These are phyloP conservation scores for Niveomyces coronatus DNA, from an alignment of 2,329 filamentous ascomycete species.

Conservation along the genomic window DNA sequence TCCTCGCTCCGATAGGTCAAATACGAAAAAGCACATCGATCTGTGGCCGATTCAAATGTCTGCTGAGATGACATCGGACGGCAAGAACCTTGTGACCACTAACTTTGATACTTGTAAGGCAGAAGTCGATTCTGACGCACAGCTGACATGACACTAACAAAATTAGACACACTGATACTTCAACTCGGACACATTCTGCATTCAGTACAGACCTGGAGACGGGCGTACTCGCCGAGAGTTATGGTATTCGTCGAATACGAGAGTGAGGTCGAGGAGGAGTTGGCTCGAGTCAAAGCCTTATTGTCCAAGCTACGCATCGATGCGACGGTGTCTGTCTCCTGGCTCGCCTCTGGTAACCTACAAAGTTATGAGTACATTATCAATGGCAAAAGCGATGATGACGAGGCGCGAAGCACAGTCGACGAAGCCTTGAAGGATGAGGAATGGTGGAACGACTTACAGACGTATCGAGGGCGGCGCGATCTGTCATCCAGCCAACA, in stretches of 20 bases:
- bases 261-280: constrained; percentile 70
- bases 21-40: constrained; percentile 70
- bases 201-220: constrained; percentile 73
- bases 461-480: constrained; percentile 37
- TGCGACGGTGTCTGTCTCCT: constrained; percentile 70
- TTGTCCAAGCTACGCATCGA: constrained; percentile 75
- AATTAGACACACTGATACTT: constrained; percentile 61
- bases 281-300: constrained; percentile 58
- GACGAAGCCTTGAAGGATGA: constrained; percentile 58
- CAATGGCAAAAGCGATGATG: constrained; percentile 51
- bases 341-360: constrained; percentile 63
- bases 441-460: constrained; percentile 75
- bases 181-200: constrained; percentile 77
- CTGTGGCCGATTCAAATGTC: constrained; percentile 94
- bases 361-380: constrained; percentile 69
- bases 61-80: constrained; percentile 62
- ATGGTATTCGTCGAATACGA: constrained; percentile 87
- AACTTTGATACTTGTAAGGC: constrained; percentile 80
- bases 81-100: constrained; percentile 62
- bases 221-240: constrained; percentile 61
- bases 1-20: constrained; percentile 46
- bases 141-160: constrained; percentile 10
- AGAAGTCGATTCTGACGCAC: not conserved
- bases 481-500: constrained; percentile 33
- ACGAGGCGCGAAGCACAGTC: constrained; percentile 49